Base-by-base conservation (phyloP, 148 eudicot species). In the Limonium bicolor region DNA sequence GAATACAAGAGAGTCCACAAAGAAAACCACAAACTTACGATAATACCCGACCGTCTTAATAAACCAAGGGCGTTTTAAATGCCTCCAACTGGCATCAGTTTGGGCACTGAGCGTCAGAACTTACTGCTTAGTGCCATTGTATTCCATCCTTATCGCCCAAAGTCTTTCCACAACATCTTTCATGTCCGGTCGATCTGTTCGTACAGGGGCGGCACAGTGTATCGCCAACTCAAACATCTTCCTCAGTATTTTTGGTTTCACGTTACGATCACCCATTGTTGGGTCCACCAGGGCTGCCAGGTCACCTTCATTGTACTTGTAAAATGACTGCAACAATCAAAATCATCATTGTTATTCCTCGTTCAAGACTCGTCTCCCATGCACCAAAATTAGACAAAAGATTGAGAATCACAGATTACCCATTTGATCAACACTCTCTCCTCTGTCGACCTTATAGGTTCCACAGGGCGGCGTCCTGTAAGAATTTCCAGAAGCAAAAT, bases 391-490 rank as follows among this genome's bases (percentile, higher is more conserved):
- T n/a, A n/a, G n/a, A n/a, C n/a, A n/a, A 33, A 33, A 33, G 14
- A 33, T 13, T 36, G 15, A 40, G 27, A 37, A 12, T 19, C 18
- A 20, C 34, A 45, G 35, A 72, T 61, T 76, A 92, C 99, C 99
- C 95, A 85, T 85, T 80, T 66, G 48, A 85, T 56, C 7, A 83
- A 70, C 16, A 92, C 72, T 62, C 82, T 67, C 69, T 85, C 86
- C 7, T 72, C 69, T 19, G 73, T 37, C 29, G 78, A 64, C 62
- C 58, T 71, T 62, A 60, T 76, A 46, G 74, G 62, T 44, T 92
- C 99, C 60, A 92, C 88, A 22, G 99, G 99, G 11, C 94, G 77
- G 8, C 95, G 94, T 10, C 88, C 99, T 2, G 94, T 85, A 37
- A 92, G 67, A 54, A 78, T 81, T 56, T 92, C 99, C 13, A 92